Evolutionary conservation across 2,329 filamentous ascomycete genomes (phyloP), one percentile per base, ranked within the genome.

Genomic region (Blumeria hordei): DNA sequence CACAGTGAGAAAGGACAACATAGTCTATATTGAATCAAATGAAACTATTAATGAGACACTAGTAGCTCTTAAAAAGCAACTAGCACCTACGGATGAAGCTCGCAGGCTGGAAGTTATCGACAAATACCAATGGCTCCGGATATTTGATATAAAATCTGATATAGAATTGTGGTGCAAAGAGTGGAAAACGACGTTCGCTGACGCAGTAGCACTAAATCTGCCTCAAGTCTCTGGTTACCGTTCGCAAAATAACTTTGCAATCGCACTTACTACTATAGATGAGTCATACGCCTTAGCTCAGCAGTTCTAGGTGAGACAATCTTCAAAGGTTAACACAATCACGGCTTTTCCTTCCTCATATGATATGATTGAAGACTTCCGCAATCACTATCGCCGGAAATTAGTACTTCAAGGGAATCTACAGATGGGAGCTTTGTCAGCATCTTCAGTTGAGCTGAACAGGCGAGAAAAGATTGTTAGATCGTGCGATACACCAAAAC

Each of bases 21-120:
- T 21, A 18, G 50, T 54, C 8, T 44, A 54, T n/a, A 54, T 54
- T 16, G 36, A 54, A 54, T 35, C 41, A 44, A 32, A 43, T 21
- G 37, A 54, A 4, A 44, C 16, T 5, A 53, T 53, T 18, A 8
- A 18, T 35, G 34, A 53, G 5, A 53, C n/a, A 21, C 34, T 54
- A 8, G 28, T 43, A 54, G 52, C 37, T 33, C 12, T 54, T 3
- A 44, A 54, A 34, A 54, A 54, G 37, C 52, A 39, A 12, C 37
- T 45, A 33, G 37, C 37, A 32, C 37, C 36, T 8, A 44, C 37
- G 6, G 52, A 54, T 18, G 41, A 45, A 35, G 52, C 52, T 16
- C 36, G 36, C 32, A 54, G 34, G 16, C 9, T 54, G 11, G 36
- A 32, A 33, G 14, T 44, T 28, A 44, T 45, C 34, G n/a, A 54